Percentiles rank a stretch among this genome's conserved stretches.
These are phyloP conservation scores for Conticribra guillardii DNA, from an alignment of 108 stramenopile genomes.

Conservation along the genomic window DNA sequence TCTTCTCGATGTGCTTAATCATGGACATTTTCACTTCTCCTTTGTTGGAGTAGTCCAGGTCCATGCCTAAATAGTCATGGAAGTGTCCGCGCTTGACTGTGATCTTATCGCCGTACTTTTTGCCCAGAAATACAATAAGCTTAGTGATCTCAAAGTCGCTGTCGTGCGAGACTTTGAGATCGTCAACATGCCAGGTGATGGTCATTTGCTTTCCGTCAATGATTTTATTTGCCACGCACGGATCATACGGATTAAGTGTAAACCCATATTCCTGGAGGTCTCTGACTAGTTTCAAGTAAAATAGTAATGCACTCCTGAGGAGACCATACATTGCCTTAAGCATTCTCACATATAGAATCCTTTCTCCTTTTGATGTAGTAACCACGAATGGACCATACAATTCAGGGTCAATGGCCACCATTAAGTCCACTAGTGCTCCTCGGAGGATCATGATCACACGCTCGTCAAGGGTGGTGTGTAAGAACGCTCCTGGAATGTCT, in stretches of 20 bases:
- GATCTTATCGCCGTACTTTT: conserved; percentile 4
- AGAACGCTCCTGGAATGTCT: conserved; percentile 60
- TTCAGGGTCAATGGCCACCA: conserved; percentile 19
- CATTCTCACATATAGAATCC: conserved; percentile 47
- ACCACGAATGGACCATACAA: neutral
- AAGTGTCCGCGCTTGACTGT: conserved; percentile 20
- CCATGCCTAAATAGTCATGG: conserved; percentile 57
- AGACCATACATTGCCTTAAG: conserved; percentile 46
- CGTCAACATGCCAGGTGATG: conserved; percentile 1
- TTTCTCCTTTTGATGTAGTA: conserved; percentile 10
- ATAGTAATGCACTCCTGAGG: conserved; percentile 7
- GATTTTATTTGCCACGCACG: conserved; percentile 57
- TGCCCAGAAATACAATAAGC: neutral
- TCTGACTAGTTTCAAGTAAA: conserved; percentile 15
- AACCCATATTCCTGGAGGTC: conserved; percentile 44
- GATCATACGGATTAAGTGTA: conserved; percentile 61
- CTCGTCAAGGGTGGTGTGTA: conserved; percentile 50
- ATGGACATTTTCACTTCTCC: conserved; percentile 35
- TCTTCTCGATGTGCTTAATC: conserved; percentile 20
- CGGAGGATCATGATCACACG: conserved; percentile 18
- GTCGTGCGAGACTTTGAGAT: conserved; percentile 42
- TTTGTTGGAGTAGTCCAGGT: conserved; percentile 23
- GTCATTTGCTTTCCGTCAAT: conserved; percentile 30
- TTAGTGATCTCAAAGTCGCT: conserved; percentile 14
- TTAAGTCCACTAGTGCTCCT: conserved; percentile 10